Conservation (phyloP, 202 grass and related monocot genomes). For the Sporobolus alterniflorus region DNA sequence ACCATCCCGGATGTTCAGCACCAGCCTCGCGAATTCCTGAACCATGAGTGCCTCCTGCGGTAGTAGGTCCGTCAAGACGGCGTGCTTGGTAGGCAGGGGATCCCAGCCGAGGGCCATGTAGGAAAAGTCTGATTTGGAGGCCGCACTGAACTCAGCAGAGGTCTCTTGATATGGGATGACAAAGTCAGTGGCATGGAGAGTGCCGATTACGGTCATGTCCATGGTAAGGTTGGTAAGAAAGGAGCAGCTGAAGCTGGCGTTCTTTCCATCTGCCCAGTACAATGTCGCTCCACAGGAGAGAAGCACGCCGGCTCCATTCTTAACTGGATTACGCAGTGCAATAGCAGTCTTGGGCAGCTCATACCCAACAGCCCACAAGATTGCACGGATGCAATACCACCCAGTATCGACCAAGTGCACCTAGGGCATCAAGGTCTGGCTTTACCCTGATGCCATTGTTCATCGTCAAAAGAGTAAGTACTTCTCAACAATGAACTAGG, state of each 20-base stretch:
- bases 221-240: slow-evolving; percentile 67
- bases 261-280: slow-evolving; percentile 64
- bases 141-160: slow-evolving; percentile 46
- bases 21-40: slow-evolving; percentile 71
- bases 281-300: slow-evolving; percentile 69
- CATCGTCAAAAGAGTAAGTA: too few relatives aligned
- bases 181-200: slow-evolving; percentile 63
- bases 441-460: slow-evolving; percentile 94
- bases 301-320: slow-evolving; percentile 66
- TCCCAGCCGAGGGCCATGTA: slow-evolving; percentile 57
- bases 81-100: slow-evolving; percentile 53
- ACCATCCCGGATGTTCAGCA: slow-evolving; percentile 50
- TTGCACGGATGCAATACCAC: slow-evolving; percentile 89
- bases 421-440: slow-evolving; percentile 83
- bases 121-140: slow-evolving; percentile 46
- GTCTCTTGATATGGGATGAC: slow-evolving; percentile 72
- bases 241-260: slow-evolving; percentile 71
- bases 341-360: slow-evolving; percentile 62
- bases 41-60: slow-evolving; percentile 92
- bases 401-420: slow-evolving; percentile 68
- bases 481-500: too few relatives aligned
- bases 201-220: slow-evolving; percentile 64
- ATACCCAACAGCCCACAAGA: slow-evolving; percentile 80
- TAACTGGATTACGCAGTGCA: slow-evolving; percentile 44
- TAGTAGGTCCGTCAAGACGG: slow-evolving; percentile 58